Evolutionary conservation across 208 protist genomes (phyloP).

Genomic region (Trypanosoma lewisi): DNA sequence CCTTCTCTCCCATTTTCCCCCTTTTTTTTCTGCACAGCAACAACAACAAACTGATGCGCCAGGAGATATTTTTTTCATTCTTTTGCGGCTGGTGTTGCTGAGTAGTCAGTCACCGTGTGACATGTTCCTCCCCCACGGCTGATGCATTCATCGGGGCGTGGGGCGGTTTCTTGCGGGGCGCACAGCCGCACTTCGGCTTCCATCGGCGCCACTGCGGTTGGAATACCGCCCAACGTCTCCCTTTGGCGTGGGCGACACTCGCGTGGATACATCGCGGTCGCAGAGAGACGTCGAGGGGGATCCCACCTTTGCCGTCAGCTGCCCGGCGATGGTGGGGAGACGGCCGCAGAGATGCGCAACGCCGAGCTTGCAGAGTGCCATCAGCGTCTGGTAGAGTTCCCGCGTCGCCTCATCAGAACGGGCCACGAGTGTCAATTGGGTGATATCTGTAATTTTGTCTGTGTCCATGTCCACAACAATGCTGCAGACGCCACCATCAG

Average conservation of each 20-base stretch:
- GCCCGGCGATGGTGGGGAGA: not conserved
- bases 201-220: too few species aligned
- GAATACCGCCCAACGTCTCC: not conserved
- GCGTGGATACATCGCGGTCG: not conserved
- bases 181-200: too few species aligned
- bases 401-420: conserved; percentile 11
- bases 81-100: too few species aligned
- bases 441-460: conserved; percentile 25
- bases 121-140: too few species aligned
- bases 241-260: not conserved
- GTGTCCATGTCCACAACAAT: conserved; percentile 23
- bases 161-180: too few species aligned
- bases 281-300: not conserved
- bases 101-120: too few species aligned
- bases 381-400: conserved; percentile 20
- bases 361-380: not conserved
- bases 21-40: too few species aligned
- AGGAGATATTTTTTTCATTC: too few species aligned
- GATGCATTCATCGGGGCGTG: too few species aligned
- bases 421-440: conserved; percentile 14
- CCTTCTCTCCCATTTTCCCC: too few species aligned
- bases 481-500: not conserved
- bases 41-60: too few species aligned
- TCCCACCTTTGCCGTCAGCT: not conserved
- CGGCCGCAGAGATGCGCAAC: too few species aligned